Evolutionary conservation across 2,329 filamentous ascomycete genomes (phyloP).

Genomic region (Fusarium musae): DNA sequence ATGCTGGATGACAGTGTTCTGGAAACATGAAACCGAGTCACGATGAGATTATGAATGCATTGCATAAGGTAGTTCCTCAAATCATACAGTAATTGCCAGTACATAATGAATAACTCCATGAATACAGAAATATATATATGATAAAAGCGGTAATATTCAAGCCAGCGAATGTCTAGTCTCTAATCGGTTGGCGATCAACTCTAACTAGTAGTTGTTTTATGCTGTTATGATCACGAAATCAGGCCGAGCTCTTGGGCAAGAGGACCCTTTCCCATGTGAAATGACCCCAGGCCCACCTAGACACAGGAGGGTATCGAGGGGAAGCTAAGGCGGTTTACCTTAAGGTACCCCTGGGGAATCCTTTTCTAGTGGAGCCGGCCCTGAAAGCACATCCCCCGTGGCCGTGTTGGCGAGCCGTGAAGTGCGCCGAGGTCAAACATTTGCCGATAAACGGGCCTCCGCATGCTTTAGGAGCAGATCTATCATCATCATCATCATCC

Average conservation of each 20-base stretch:
- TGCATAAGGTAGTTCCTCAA: neutral
- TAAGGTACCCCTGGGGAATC: conserved; percentile 13
- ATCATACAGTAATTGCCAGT: neutral
- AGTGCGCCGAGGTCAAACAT: conserved; percentile 36
- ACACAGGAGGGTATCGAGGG: neutral
- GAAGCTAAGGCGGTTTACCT: neutral
- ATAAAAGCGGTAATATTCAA: neutral
- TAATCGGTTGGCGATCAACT: neutral
- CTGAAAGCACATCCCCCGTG: conserved; percentile 27
- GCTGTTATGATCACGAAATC: neutral
- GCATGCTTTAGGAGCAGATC: conserved; percentile 26
- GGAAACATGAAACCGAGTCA: neutral
- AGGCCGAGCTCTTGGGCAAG: neutral
- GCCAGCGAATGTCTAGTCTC: neutral
- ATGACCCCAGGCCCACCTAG: neutral
- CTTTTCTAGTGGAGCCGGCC: conserved; percentile 29
- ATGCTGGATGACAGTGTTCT: neutral
- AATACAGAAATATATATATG: no score
- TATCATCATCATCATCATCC: conserved; percentile 29
- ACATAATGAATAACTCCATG: neutral
- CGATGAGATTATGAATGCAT: neutral
- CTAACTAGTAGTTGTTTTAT: neutral
- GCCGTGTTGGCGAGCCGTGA: conserved; percentile 23
- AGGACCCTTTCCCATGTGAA: neutral
- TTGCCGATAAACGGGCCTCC: conserved; percentile 39